A percentile compares a stretch with the other conserved stretches of the same genome.
These are phyloP conservation scores for Pseudonitzschia multiseries DNA, from an alignment of 108 stramenopile genomes.

Conservation along the genomic window DNA sequence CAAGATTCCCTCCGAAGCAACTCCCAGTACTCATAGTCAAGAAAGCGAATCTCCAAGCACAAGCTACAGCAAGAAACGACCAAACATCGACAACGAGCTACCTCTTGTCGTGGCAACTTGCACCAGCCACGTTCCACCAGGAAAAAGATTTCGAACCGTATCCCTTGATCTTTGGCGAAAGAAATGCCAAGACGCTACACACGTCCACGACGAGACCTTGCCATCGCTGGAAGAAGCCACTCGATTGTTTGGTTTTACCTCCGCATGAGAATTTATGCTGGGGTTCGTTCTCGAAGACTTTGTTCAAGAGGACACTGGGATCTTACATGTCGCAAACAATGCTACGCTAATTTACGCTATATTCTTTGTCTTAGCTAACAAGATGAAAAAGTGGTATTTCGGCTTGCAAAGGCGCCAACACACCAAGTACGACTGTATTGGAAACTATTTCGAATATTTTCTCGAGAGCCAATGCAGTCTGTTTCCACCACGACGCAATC, in stretches of 20 bases:
- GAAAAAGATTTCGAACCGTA: conserved; percentile 42
- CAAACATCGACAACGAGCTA: neutral
- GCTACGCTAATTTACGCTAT: neutral
- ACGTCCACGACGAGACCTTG: conserved; percentile 48
- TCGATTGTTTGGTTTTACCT: conserved; percentile 68
- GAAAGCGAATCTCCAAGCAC: neutral
- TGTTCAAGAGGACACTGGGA: neutral
- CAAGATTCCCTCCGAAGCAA: neutral
- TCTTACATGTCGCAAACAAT: neutral
- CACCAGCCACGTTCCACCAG: conserved; percentile 7
- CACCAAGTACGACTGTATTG: neutral
- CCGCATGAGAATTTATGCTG: neutral
- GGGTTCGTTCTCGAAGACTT: neutral
- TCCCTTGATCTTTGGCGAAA: conserved; percentile 45
- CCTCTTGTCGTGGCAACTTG: neutral
- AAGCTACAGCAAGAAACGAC: neutral
- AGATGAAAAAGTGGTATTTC: neutral
- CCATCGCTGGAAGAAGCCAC: conserved; percentile 83
- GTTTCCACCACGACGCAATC: neutral
- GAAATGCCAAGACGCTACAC: conserved; percentile 42
- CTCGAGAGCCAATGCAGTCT: neutral
- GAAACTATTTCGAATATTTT: neutral
- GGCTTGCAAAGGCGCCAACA: neutral
- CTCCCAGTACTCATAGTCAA: conserved; percentile 5
- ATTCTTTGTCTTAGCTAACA: neutral